Base-by-base conservation (phyloP, 768 basidiomycete genomes). In the Tulasnella sp. region DNA sequence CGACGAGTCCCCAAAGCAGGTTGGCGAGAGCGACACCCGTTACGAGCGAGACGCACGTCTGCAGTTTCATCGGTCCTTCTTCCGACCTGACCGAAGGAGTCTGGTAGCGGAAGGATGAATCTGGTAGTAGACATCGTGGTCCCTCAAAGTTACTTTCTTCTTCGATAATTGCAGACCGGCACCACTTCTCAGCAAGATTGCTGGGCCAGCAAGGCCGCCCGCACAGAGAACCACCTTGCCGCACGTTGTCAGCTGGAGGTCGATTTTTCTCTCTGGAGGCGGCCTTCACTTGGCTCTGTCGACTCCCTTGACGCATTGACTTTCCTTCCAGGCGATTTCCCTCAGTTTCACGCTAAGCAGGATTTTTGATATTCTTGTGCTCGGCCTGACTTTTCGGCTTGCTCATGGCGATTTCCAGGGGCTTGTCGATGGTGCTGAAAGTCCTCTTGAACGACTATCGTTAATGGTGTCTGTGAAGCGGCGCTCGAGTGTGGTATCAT, bases 401-500 rank as follows among this genome's bases (percentile, higher is more conserved):
- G 64, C 64, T 67, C 64, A n/a, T 67, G 9, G 34, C 34, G 22
- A 67, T 67, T 31, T 71, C 70, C 14, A 71, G 39, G 22, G 37
- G 70, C 70, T 71, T 71, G 77, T 82, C 81, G 68, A 81, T 79
- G 7, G 81, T 77, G 75, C 80, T 81, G 78, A 79, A 82, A 12
- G 81, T 81, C 9, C 81, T 80, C 29, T 42, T 34, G 34, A 79
- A 80, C 77, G 81, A 81, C 42, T 74, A 75, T 17, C 14, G 15
- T n/a, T n/a, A 37, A 71, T 34, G 25, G 22, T 40, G 12, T 34
- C n/a, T 15, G 29, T n/a, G 38, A 71, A 40, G n/a, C 38, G 25
- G 15, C 25, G 7, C 7, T 34, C 9, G 25, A 73, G 49, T 19
- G 39, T 45, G 19, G 37, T 25, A 40, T 73, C 72, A 29, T 73